Base-by-base conservation (phyloP, 306 rosid species). In the Crataegus laevigata region DNA sequence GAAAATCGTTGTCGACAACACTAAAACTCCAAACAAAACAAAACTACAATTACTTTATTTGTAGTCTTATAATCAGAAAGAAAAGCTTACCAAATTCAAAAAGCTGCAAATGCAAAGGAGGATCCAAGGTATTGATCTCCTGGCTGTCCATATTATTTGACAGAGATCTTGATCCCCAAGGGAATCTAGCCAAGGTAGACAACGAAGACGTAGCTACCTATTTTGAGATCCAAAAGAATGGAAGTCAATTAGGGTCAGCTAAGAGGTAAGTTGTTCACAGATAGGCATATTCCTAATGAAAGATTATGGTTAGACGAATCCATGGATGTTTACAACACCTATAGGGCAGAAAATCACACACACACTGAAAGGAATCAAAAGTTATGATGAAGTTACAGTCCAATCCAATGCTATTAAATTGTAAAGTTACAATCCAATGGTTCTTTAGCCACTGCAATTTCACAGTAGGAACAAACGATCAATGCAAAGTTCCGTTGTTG, bases 161-260 rank as follows among this genome's bases (percentile, higher is more conserved):
- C 42, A 79, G 34, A 24, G 90, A 84, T 77, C 80, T 91, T 51
- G 87, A 79, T 57, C 98, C 97, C 98, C 98, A 93, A 72, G 97
- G 90, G 85, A 89, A 80, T 81, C 98, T 93, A 40, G 97, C 86
- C 73, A 85, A 72, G 80, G 90, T 83, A 74, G 96, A 89, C 85
- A 93, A 81, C 65, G 92, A 87, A 80, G 97, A 93, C 28, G 90
- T 81, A 69, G 90, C 87, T 65, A 74, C 81, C 96, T 91, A 81
- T 65, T 69, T 52, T 8, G 32, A 71, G 34, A 71, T 47, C 24
- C 30, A 3, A 34, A 52, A 32, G n/a, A 17, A 29, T 12, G 25
- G 70, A 66, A 42, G 52, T 38, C 19, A 36, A 36, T 11, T 69
- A 55, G 59, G 78, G 78, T 78, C 59, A 79, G 66, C 60, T 72